These are phyloP conservation scores for Pterocarpus santalinus DNA, from an alignment of 306 rosid genomes.

Conservation along the genomic window DNA sequence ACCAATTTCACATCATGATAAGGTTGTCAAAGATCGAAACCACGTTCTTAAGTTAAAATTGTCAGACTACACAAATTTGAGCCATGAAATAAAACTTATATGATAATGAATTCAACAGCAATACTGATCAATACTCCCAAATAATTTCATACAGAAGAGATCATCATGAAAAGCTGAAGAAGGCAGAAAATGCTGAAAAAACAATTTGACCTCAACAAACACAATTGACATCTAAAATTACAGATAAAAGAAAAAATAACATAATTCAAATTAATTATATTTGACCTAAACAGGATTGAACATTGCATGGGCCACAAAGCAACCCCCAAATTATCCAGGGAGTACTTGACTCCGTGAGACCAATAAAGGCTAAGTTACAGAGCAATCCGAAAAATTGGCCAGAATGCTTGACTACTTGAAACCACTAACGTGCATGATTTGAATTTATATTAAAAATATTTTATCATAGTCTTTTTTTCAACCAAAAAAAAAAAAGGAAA, in stretches of 20 bases:
- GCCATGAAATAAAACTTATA: neutral
- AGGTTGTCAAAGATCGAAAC: neutral
- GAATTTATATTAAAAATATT: neutral
- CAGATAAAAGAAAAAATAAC: no score
- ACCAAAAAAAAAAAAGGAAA: neutral
- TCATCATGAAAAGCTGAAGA: conserved; percentile 14
- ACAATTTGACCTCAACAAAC: neutral
- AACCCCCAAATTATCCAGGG: neutral
- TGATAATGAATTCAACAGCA: conserved; percentile 8
- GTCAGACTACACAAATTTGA: neutral
- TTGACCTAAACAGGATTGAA: neutral
- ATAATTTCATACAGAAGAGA: neutral
- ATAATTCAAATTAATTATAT: neutral
- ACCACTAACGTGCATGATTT: neutral
- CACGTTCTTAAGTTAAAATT: neutral
- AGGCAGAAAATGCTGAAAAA: neutral
- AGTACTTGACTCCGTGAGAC: neutral
- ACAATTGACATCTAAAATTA: neutral
- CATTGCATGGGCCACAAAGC: neutral
- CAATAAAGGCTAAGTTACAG: neutral
- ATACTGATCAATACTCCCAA: neutral
- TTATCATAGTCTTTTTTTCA: no score
- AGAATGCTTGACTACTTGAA: neutral
- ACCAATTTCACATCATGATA: conserved; percentile 31
- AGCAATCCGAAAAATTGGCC: neutral